A percentile compares a stretch with the other conserved stretches of the same genome.
Conservation (phyloP, 345 rosid species). For the Eucalyptus marginata region DNA sequence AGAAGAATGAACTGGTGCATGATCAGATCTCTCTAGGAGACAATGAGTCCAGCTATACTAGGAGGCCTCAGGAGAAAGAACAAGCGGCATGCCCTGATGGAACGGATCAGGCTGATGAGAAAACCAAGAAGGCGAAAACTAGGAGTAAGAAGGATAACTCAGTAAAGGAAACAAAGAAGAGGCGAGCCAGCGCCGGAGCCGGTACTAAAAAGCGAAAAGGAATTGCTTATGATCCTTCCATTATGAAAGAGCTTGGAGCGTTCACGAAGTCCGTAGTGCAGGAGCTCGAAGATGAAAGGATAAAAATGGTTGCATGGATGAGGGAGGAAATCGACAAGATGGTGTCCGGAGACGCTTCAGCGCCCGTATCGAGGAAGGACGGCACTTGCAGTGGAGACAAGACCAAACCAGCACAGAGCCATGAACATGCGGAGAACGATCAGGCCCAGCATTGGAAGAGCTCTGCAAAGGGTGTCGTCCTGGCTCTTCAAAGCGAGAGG, state of each 20-base stretch:
- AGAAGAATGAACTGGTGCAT: slow-evolving; percentile 13
- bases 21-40: slow-evolving; percentile 2
- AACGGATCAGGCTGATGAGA: neutral
- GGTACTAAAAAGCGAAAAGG: slow-evolving; percentile 2
- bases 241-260: neutral
- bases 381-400: neutral
- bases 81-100: neutral
- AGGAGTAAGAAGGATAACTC: neutral
- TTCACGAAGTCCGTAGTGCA: slow-evolving; percentile 27
- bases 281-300: slow-evolving; percentile 33
- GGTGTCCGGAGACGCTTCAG: neutral
- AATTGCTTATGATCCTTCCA: slow-evolving; percentile 2
- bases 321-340: slow-evolving; percentile 33
- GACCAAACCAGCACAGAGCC: neutral
- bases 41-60: slow-evolving; percentile 8
- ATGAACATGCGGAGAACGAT: neutral
- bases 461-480: neutral
- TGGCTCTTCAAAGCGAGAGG: neutral
- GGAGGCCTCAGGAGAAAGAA: slow-evolving; percentile 1
- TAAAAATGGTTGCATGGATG: slow-evolving; percentile 33
- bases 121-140: slow-evolving; percentile 6
- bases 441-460: neutral
- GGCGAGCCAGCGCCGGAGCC: neutral
- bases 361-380: neutral
- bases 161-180: neutral